These are phyloP conservation scores for Pythium biforme DNA, from an alignment of 352 stramenopile genomes.

Conservation along the genomic window DNA sequence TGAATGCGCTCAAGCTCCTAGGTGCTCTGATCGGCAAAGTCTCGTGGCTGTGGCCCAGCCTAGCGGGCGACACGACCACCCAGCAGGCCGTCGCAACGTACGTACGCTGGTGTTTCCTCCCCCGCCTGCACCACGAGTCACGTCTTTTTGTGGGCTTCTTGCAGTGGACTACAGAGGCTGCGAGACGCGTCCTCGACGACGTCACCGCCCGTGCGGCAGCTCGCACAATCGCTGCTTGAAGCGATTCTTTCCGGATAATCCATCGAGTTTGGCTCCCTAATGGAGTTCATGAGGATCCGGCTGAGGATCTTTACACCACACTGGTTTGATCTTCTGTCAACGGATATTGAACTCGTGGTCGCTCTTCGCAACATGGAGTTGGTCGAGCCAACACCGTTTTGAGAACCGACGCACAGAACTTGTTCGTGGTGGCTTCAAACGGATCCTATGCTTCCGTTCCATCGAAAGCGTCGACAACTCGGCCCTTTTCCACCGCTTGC, in stretches of 20 bases:
- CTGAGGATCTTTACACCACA: too few species aligned
- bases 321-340: too few species aligned
- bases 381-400: too few species aligned
- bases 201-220: constrained; percentile 32
- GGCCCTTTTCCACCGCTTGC: too few species aligned
- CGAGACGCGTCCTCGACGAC: constrained; percentile 27
- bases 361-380: too few species aligned
- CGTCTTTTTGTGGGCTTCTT: constrained; percentile 2
- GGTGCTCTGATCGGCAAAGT: constrained; percentile 55
- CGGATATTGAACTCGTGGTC: too few species aligned
- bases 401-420: too few species aligned
- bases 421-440: too few species aligned
- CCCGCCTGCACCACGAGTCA: too few species aligned
- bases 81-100: constrained; percentile 15
- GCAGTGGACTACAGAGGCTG: constrained; percentile 38
- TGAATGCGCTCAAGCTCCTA: constrained; percentile 60
- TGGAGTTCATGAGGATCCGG: too few species aligned
- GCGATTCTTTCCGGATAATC: constrained; percentile 27
- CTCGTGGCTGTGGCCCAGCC: constrained; percentile 31
- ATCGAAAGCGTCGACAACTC: too few species aligned
- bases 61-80: not conserved
- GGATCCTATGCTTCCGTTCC: too few species aligned
- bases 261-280: not conserved
- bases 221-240: constrained; percentile 56
- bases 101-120: not conserved